These are phyloP conservation scores for Simmondsia chinensis DNA, from an alignment of 148 eudicot genomes.

Conservation along the genomic window DNA sequence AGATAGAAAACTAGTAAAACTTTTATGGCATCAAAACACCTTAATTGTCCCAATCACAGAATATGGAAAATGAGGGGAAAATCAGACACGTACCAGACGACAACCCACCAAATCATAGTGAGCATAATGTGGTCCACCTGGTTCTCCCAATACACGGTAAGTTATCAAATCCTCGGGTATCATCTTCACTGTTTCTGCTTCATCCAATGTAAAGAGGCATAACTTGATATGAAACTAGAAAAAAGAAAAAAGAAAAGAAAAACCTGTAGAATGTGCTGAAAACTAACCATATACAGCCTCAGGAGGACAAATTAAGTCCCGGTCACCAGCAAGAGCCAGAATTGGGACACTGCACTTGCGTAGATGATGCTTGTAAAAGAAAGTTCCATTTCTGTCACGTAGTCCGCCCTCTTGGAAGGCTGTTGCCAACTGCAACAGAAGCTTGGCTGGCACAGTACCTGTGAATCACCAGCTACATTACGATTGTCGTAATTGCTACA, in stretches of 20 bases:
- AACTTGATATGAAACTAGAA: not conserved
- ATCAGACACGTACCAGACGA: conserved; percentile 21
- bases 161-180: conserved; percentile 31
- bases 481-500: not conserved
- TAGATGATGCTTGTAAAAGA: conserved; percentile 64
- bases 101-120: conserved; percentile 75
- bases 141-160: conserved; percentile 59
- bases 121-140: conserved; percentile 62
- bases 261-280: not conserved
- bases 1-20: not conserved
- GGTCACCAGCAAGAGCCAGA: conserved; percentile 62
- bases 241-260: not conserved
- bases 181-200: conserved; percentile 47
- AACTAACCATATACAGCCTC: conserved; percentile 62
- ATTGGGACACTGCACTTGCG: conserved; percentile 40
- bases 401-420: conserved; percentile 49
- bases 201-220: not conserved
- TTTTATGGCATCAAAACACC: not conserved
- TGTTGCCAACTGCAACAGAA: conserved; percentile 61
- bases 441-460: conserved; percentile 65
- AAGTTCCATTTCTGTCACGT: conserved; percentile 39
- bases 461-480: conserved; percentile 3
- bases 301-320: conserved; percentile 63
- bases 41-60: no score
- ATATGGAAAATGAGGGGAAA: not conserved